Percentiles rank a stretch among this genome's conserved stretches.
Evolutionary conservation across 2,329 filamentous ascomycete species (phyloP).

Genomic region (Claviceps humidiphila): DNA sequence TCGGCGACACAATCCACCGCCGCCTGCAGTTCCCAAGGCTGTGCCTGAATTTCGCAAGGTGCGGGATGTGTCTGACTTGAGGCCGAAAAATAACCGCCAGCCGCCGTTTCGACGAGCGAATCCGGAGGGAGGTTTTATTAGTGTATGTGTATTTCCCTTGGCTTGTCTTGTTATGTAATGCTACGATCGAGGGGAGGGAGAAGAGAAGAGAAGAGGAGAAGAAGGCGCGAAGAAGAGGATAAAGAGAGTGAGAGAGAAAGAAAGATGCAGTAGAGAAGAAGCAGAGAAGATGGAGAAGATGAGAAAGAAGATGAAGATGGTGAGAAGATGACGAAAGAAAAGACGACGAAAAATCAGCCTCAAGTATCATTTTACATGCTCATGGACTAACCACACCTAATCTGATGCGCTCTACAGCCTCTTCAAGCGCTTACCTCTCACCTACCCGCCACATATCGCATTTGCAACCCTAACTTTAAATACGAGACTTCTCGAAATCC

Average conservation of each 20-base stretch:
- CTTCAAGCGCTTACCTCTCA: slow-evolving; percentile 91
- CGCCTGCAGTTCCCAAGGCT: slow-evolving; percentile 37
- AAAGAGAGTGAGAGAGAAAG: neutral
- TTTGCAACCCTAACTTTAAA: slow-evolving; percentile 96
- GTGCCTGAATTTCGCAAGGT: slow-evolving; percentile 83
- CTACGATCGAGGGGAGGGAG: no score
- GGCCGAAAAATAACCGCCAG: slow-evolving; percentile 72
- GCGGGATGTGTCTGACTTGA: slow-evolving; percentile 57
- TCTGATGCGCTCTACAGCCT: slow-evolving; percentile 41
- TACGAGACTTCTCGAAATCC: slow-evolving; percentile 97
- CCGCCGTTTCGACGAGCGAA: slow-evolving; percentile 87
- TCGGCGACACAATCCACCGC: slow-evolving; percentile 31
- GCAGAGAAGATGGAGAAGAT: neutral
- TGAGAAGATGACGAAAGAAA: neutral
- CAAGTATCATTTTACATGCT: neutral
- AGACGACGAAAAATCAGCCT: neutral
- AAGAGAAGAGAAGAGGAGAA: neutral
- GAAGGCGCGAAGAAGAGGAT: neutral
- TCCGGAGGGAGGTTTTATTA: slow-evolving; percentile 95
- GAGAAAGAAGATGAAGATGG: neutral
- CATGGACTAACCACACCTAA: neutral
- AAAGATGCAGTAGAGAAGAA: neutral
- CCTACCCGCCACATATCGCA: slow-evolving; percentile 87
- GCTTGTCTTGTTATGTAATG: neutral
- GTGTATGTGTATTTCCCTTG: slow-evolving; percentile 42